Conservation (phyloP, 768 basidiomycete species). For the Crepidotus variabilis region DNA sequence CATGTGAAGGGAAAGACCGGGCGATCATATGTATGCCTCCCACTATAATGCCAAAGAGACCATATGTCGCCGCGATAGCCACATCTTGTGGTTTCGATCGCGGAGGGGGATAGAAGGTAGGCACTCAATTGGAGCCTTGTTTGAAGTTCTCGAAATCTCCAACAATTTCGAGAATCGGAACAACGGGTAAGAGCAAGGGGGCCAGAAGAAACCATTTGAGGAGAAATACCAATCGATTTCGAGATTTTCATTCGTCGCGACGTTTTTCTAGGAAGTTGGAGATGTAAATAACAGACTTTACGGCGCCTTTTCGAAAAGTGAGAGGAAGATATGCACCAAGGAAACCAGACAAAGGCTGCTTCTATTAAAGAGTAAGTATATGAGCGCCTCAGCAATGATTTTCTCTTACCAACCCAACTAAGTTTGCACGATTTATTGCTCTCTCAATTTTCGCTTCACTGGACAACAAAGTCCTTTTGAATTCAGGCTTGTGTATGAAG, state of each 20-base stretch:
- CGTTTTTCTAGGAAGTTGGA: background rate
- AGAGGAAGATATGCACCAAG: background rate
- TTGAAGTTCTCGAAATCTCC: background rate
- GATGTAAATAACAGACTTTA: background rate
- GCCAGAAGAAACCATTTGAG: background rate
- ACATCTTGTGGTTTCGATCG: background rate
- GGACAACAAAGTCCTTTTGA: background rate
- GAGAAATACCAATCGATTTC: background rate
- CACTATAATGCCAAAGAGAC: slow-evolving; percentile 7
- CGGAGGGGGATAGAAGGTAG: slow-evolving; percentile 3
- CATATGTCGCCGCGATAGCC: background rate
- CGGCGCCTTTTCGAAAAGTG: background rate
- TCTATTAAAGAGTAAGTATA: background rate
- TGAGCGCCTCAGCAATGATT: too few relatives aligned
- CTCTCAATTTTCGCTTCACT: background rate
- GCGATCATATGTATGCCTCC: slow-evolving; percentile 15
- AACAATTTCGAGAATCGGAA: background rate
- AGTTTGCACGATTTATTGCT: background rate
- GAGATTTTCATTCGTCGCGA: background rate
- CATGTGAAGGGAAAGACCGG: slow-evolving; percentile 12
- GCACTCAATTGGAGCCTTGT: background rate
- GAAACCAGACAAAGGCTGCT: background rate
- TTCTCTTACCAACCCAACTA: background rate
- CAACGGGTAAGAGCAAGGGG: background rate
- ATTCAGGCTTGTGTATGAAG: background rate